Evolutionary conservation across 306 rosid species (phyloP).

Genomic region (Mimosa bimucronata): DNA sequence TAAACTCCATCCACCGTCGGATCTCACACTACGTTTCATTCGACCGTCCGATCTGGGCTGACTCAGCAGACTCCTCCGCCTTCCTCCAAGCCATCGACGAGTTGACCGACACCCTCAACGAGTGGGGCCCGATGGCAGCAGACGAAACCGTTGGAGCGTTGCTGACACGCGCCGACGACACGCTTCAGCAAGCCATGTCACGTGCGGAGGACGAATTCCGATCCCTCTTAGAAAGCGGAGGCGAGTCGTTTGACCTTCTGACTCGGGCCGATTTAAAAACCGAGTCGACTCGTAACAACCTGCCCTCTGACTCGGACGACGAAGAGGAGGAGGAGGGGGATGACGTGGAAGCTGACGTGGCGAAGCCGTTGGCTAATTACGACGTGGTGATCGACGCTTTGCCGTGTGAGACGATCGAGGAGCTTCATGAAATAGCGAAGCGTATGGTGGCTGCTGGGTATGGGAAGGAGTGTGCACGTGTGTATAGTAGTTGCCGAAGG

Average conservation of each 20-base stretch:
- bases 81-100: slow-evolving; percentile 87
- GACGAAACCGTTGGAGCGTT: slow-evolving; percentile 65
- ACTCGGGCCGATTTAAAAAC: slow-evolving; percentile 48
- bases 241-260: slow-evolving; percentile 74
- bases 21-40: slow-evolving; percentile 70
- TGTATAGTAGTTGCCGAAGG: slow-evolving; percentile 81
- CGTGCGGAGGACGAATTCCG: slow-evolving; percentile 89
- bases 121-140: slow-evolving; percentile 70
- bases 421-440: slow-evolving; percentile 91
- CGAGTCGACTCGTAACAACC: slow-evolving; percentile 52
- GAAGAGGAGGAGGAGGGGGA: slow-evolving; percentile 37
- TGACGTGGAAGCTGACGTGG: slow-evolving; percentile 34
- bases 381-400: slow-evolving; percentile 84
- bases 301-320: slow-evolving; percentile 73
- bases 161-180: slow-evolving; percentile 74
- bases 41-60: slow-evolving; percentile 80
- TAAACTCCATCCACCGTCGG: slow-evolving; percentile 77
- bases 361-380: slow-evolving; percentile 71
- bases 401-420: slow-evolving; percentile 75
- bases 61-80: slow-evolving; percentile 69
- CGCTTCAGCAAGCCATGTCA: slow-evolving; percentile 90
- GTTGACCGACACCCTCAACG: slow-evolving; percentile 59
- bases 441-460: slow-evolving; percentile 91
- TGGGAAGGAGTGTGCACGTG: slow-evolving; percentile 90
- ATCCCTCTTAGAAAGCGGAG: slow-evolving; percentile 88